These are phyloP conservation scores for Fusarium heterosporum DNA, from an alignment of 2,329 filamentous ascomycete genomes.

Conservation along the genomic window DNA sequence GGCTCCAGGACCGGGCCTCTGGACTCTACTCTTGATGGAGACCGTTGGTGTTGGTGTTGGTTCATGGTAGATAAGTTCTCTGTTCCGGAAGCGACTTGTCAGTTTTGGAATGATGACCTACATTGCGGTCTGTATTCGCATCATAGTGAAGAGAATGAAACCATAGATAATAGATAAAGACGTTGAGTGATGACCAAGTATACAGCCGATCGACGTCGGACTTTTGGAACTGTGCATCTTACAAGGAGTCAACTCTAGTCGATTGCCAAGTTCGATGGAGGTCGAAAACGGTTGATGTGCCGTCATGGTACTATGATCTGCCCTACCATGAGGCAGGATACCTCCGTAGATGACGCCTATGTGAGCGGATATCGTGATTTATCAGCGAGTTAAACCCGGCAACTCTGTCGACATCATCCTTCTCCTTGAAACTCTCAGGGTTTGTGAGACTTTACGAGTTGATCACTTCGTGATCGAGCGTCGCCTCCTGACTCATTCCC, in stretches of 20 bases:
- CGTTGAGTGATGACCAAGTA: neutral
- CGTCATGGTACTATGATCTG: slow-evolving; percentile 15
- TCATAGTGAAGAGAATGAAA: neutral
- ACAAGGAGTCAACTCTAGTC: neutral
- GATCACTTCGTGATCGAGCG: neutral
- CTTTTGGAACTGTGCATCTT: neutral
- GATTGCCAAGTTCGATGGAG: slow-evolving; percentile 30
- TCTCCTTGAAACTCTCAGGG: slow-evolving; percentile 1
- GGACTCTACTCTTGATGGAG: neutral
- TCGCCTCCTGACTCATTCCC: slow-evolving; percentile 32
- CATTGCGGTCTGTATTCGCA: neutral
- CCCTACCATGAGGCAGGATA: neutral
- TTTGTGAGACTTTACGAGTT: slow-evolving; percentile 9
- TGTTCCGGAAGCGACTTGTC: slow-evolving; percentile 9
- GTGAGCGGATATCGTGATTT: neutral
- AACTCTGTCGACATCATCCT: neutral
- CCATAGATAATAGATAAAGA: too few species aligned
- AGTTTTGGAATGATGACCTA: slow-evolving; percentile 4
- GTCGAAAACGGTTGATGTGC: slow-evolving; percentile 14
- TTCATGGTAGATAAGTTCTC: slow-evolving; percentile 12
- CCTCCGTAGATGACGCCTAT: neutral
- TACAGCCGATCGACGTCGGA: neutral
- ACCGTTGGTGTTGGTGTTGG: slow-evolving; percentile 15
- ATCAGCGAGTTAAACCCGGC: neutral
- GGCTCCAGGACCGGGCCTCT: slow-evolving; percentile 6